Evolutionary conservation across 148 eudicot genomes (phyloP), one percentile per base, ranked within the genome.

Genomic region (Spergularia marina): DNA sequence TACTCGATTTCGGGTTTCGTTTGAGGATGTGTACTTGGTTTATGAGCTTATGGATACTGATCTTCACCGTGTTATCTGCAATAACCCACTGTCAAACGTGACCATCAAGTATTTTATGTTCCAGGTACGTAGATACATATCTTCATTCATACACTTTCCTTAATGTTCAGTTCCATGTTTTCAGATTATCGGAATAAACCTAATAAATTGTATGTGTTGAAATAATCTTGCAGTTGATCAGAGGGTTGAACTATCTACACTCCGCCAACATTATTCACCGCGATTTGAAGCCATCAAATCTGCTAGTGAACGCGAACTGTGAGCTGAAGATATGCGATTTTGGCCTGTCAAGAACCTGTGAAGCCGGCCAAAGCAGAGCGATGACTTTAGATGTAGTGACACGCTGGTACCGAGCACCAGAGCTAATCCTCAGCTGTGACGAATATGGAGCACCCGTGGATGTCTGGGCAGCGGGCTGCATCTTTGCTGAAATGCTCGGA

Each of bases 21-120:
- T 83, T 71, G 65, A 72, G 76, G 88, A 85, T 12, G 78, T 85
- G 3, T 85, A 83, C 77, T 44, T 82, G 69, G 82, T 85, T 65
- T 83, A 78, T 68, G 87, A 85, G 49, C 73, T 85, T 15, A 85
- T 85, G 87, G 87, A 85, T 51, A 74, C 79, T 5, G 85, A 85
- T 80, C 84, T 85, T 73, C 79, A 80, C 54, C 78, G 71, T 9
- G 80, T 82, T 57, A 85, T 82, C 14, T 78, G 72, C 73, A 80
- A 83, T 10, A 83, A 82, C 41, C 76, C 77, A 25, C 83, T 85
- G 5, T 70, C 83, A 7, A 72, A 68, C 62, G 85, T 80, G 34
- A 85, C 82, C 40, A 66, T 79, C 80, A 77, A 82, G 76, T 85
- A 71, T 74, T 85, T 85, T 41, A 71, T 85, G n/a, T 85, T 82